Conservation (phyloP, 108 stramenopile genomes). For the Epithemia pelagica region DNA sequence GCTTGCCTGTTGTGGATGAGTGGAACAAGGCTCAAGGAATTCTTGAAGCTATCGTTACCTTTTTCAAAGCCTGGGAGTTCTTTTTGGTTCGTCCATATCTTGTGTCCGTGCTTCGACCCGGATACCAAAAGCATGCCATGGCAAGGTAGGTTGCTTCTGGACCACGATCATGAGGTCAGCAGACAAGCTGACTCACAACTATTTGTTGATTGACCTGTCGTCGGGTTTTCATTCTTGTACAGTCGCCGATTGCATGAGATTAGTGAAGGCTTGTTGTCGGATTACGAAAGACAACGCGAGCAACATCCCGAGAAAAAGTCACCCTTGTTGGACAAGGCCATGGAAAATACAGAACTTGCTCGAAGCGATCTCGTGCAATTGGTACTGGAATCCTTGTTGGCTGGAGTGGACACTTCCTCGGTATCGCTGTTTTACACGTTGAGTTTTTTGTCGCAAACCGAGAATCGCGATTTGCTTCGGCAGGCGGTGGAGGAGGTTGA, state of each 20-base stretch:
- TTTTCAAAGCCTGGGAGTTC: conserved; percentile 8
- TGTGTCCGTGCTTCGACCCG: neutral
- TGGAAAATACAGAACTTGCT: neutral
- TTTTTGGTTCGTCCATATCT: conserved; percentile 1
- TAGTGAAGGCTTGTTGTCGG: neutral
- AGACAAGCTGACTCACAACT: too few species aligned
- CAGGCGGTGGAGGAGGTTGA: neutral
- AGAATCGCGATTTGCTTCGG: neutral
- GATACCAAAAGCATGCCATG: neutral
- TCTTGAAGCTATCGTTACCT: conserved; percentile 2
- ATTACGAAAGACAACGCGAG: neutral
- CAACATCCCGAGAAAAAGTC: neutral
- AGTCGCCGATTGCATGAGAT: neutral
- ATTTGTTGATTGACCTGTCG: too few species aligned
- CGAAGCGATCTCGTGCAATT: neutral
- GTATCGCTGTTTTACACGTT: conserved; percentile 2
- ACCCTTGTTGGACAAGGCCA: neutral
- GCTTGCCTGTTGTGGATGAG: neutral
- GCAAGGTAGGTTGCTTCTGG: neutral
- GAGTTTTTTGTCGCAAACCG: neutral
- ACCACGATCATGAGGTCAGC: too few species aligned
- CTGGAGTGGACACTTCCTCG: conserved; percentile 4
- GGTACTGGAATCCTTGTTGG: conserved; percentile 3
- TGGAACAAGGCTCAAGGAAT: neutral
- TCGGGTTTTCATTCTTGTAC: too few species aligned